Conservation (phyloP, 2,329 filamentous ascomycete species). For the Phyllachora maydis region DNA sequence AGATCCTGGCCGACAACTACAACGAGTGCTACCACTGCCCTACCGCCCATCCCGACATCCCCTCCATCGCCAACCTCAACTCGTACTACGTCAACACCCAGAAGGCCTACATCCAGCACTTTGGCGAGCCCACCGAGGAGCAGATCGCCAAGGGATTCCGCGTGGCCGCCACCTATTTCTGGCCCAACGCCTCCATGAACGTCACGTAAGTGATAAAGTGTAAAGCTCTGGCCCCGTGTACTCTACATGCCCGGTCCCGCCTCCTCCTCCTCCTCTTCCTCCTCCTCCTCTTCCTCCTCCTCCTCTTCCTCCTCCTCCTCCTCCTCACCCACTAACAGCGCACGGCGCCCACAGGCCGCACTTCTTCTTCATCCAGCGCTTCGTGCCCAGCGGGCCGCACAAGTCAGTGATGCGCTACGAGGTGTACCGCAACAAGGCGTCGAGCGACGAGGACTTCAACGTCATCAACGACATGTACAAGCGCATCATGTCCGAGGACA, state of each 20-base stretch:
- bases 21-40: slow-evolving; percentile 47
- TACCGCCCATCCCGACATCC: slow-evolving; percentile 35
- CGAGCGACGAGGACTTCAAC: slow-evolving; percentile 35
- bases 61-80: slow-evolving; percentile 31
- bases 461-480: slow-evolving; percentile 38
- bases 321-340: too few relatives aligned
- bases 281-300: not conserved
- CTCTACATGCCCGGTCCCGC: too few relatives aligned
- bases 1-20: slow-evolving; percentile 40
- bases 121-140: slow-evolving; percentile 22
- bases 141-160: slow-evolving; percentile 23
- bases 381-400: slow-evolving; percentile 30
- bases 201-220: slow-evolving; percentile 26
- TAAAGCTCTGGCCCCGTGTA: too few relatives aligned
- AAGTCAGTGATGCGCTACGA: slow-evolving; percentile 38
- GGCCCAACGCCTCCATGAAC: slow-evolving; percentile 27
- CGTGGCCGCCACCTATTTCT: slow-evolving; percentile 25
- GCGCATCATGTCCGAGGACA: slow-evolving; percentile 43
- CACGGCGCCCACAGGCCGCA: too few relatives aligned
- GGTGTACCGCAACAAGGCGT: slow-evolving; percentile 38
- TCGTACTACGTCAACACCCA: slow-evolving; percentile 30
- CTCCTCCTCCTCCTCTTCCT: slow-evolving; percentile 1
- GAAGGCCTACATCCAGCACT: slow-evolving; percentile 27
- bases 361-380: slow-evolving; percentile 43
- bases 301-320: too few relatives aligned